These are phyloP conservation scores for Skeletonema grethae DNA, from an alignment of 108 stramenopile species.

Conservation along the genomic window DNA sequence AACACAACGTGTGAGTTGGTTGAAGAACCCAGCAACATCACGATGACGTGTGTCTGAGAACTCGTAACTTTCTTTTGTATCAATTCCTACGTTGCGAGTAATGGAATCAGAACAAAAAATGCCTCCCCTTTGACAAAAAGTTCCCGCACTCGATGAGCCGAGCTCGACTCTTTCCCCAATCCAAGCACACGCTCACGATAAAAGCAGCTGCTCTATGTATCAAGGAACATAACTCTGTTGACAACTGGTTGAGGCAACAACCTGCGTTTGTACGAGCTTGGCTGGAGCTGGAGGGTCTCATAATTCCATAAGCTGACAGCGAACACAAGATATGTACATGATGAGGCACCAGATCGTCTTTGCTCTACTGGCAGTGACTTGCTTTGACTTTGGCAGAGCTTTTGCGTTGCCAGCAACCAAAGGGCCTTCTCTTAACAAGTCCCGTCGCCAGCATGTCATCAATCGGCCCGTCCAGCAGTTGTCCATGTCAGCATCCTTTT, in stretches of 20 bases:
- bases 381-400: background rate
- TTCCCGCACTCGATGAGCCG: no score
- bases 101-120: no score
- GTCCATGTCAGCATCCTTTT: conserved; percentile 1
- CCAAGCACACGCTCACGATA: no score
- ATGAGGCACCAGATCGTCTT: background rate
- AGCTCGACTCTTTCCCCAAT: no score
- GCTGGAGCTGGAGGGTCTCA: background rate
- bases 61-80: no score
- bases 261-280: no score
- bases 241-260: no score
- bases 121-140: no score
- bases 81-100: no score
- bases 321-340: background rate
- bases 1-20: background rate
- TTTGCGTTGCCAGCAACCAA: background rate
- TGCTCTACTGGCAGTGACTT: background rate
- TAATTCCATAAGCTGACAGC: background rate
- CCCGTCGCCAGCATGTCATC: background rate
- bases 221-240: background rate
- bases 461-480: background rate
- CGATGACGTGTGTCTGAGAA: no score
- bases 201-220: background rate
- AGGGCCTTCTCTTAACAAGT: background rate
- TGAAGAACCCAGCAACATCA: no score